A percentile compares a stretch with the other conserved stretches of the same genome.
These are phyloP conservation scores for Saccharum officinarum DNA, from an alignment of 176 grass and related monocot genomes.

Conservation along the genomic window DNA sequence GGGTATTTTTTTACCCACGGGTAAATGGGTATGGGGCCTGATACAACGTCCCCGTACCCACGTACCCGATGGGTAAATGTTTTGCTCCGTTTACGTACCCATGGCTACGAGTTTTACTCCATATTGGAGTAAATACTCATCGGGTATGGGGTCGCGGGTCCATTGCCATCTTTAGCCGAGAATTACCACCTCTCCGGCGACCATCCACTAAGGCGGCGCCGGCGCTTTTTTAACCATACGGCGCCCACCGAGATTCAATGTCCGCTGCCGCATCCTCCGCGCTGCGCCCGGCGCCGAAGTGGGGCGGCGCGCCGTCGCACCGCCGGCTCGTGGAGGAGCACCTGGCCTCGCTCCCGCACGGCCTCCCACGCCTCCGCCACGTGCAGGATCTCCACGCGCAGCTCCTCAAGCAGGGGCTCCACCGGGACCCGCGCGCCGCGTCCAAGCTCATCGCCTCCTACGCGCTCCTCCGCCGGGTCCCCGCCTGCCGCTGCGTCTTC, in stretches of 20 bases:
- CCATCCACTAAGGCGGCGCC: not conserved
- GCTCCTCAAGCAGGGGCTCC: constrained; percentile 50
- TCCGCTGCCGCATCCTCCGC: not conserved
- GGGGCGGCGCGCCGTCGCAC: constrained; percentile 53
- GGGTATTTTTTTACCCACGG: too few relatives aligned
- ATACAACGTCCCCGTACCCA: too few relatives aligned
- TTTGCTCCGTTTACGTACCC: too few relatives aligned
- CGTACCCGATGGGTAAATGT: too few relatives aligned
- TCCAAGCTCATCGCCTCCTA: constrained; percentile 62
- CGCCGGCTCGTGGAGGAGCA: constrained; percentile 61
- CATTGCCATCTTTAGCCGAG: too few relatives aligned
- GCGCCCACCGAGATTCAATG: not conserved
- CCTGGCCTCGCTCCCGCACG: constrained; percentile 55
- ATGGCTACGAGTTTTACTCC: too few relatives aligned
- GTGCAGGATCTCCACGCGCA: constrained; percentile 73
- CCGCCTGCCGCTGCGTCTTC: constrained; percentile 24
- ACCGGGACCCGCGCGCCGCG: constrained; percentile 45
- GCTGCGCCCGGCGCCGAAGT: constrained; percentile 42
- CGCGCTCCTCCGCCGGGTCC: constrained; percentile 54
- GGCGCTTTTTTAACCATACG: too few relatives aligned
- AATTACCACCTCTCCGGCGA: constrained; percentile 21
- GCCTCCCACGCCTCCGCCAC: constrained; percentile 38
- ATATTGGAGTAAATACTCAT: too few relatives aligned
- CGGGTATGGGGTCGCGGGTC: too few relatives aligned
- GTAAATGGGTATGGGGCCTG: too few relatives aligned